Evolutionary conservation across 2,329 filamentous ascomycete species (phyloP).

Genomic region (Aspergillus uvarum): DNA sequence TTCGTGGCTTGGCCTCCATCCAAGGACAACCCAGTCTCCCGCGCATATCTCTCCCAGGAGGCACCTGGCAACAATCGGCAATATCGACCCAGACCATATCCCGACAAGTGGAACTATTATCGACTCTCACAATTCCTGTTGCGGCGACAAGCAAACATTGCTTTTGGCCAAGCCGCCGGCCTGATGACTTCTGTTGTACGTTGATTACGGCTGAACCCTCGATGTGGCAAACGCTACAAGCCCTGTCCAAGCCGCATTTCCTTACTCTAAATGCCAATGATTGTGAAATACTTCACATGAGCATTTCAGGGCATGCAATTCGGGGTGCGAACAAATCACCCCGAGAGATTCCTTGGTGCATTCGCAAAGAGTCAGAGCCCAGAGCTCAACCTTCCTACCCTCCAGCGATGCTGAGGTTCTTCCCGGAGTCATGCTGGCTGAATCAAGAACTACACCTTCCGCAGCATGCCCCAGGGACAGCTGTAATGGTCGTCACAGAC

Average conservation of each 20-base stretch:
- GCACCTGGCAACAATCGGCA: slow-evolving; percentile 4
- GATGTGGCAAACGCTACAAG: not conserved
- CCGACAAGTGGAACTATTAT: not conserved
- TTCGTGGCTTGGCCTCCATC: slow-evolving; percentile 2
- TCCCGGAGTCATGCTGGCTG: not conserved
- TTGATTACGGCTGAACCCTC: not conserved
- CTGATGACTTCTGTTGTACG: not conserved
- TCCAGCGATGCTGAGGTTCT: not conserved
- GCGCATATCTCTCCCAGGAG: slow-evolving; percentile 11
- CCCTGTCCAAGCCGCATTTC: not conserved
- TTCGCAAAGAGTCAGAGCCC: not conserved
- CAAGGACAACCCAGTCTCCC: slow-evolving; percentile 20
- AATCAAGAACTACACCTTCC: no score
- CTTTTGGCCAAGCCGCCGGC: not conserved
- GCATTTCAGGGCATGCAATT: no score
- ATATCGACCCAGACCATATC: not conserved
- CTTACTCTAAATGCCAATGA: not conserved
- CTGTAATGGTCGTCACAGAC: no score
- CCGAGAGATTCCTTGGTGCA: not conserved
- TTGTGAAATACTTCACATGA: not conserved
- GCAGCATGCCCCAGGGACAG: no score
- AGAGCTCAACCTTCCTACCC: not conserved
- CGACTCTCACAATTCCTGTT: not conserved
- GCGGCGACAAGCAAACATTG: not conserved
- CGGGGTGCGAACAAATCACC: no score